phyloP scores from a whole-genome alignment of 2,329 filamentous ascomycete species.

The Penicillium sp. region DNA sequence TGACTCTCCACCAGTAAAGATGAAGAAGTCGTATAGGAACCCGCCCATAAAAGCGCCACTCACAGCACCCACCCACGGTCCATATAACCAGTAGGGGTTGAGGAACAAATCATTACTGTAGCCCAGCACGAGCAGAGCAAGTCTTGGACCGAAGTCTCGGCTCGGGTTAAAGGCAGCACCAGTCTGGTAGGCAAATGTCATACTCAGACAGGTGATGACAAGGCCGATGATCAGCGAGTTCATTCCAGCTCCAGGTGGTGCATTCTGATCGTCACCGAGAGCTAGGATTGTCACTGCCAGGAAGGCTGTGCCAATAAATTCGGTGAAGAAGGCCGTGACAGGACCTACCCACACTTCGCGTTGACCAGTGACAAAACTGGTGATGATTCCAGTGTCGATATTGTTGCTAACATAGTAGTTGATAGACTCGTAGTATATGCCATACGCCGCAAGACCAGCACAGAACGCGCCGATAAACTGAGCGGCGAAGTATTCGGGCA shows the following conservation, averaged over 20 bases:
- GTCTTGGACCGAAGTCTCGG: slow-evolving; percentile 55
- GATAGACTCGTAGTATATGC: slow-evolving; percentile 44
- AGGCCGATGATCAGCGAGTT: slow-evolving; percentile 56
- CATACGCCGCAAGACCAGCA: slow-evolving; percentile 53
- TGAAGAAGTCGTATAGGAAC: slow-evolving; percentile 57
- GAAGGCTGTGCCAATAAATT: slow-evolving; percentile 51
- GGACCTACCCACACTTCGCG: slow-evolving; percentile 43
- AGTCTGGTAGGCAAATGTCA: slow-evolving; percentile 52
- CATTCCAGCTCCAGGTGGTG: slow-evolving; percentile 56
- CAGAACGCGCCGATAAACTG: slow-evolving; percentile 59
- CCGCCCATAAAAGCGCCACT: slow-evolving; percentile 48
- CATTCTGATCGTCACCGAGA: slow-evolving; percentile 52
- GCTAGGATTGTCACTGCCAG: slow-evolving; percentile 50
- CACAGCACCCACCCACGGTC: slow-evolving; percentile 46
- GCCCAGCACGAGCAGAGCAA: slow-evolving; percentile 51
- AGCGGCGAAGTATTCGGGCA: slow-evolving; percentile 55
- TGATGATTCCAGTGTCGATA: slow-evolving; percentile 35
- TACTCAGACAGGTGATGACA: slow-evolving; percentile 37
- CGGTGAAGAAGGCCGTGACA: slow-evolving; percentile 52
- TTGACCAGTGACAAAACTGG: slow-evolving; percentile 52
- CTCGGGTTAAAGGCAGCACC: slow-evolving; percentile 55
- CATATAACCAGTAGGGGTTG: slow-evolving; percentile 53
- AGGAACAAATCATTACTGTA: slow-evolving; percentile 49
- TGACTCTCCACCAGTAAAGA: slow-evolving; percentile 56
- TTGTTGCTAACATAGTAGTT: slow-evolving; percentile 38